These are phyloP conservation scores for Emergomyces pasteurianus DNA, from an alignment of 2,329 filamentous ascomycete species.

Conservation along the genomic window DNA sequence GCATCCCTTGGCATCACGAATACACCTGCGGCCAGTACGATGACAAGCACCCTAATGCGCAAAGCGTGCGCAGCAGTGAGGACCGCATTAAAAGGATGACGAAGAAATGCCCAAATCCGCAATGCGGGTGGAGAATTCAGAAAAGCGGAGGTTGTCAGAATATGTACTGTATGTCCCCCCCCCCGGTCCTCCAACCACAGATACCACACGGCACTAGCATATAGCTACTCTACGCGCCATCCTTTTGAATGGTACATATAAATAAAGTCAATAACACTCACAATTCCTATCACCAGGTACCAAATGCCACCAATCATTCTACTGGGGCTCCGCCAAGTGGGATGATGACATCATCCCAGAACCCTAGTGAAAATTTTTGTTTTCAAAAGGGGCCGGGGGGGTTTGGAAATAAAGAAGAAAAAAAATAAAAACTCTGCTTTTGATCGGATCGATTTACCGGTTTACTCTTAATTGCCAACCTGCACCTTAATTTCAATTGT, in stretches of 20 bases:
- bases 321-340: background rate
- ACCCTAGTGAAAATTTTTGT: too few species aligned
- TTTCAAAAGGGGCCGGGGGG: too few species aligned
- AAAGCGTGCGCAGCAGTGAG: constrained; percentile 4
- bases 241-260: background rate
- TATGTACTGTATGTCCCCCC: constrained; percentile 9
- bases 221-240: background rate
- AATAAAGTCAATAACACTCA: background rate
- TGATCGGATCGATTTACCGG: too few species aligned
- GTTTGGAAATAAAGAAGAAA: background rate
- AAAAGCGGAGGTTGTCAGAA: constrained; percentile 11
- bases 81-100: constrained; percentile 6
- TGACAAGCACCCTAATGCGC: background rate
- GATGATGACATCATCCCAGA: constrained; percentile 1
- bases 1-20: constrained; percentile 10
- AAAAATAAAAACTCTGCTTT: too few species aligned
- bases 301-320: background rate
- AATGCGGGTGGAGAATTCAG: constrained; percentile 9
- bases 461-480: too few species aligned
- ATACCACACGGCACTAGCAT: background rate
- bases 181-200: too few species aligned
- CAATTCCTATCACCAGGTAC: background rate
- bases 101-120: constrained; percentile 10
- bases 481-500: too few species aligned
- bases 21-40: constrained; percentile 11